Evolutionary conservation across 371 early-diverging fungal species (phyloP), one percentile per base, ranked within the genome.

Genomic region (Mycotypha africana): DNA sequence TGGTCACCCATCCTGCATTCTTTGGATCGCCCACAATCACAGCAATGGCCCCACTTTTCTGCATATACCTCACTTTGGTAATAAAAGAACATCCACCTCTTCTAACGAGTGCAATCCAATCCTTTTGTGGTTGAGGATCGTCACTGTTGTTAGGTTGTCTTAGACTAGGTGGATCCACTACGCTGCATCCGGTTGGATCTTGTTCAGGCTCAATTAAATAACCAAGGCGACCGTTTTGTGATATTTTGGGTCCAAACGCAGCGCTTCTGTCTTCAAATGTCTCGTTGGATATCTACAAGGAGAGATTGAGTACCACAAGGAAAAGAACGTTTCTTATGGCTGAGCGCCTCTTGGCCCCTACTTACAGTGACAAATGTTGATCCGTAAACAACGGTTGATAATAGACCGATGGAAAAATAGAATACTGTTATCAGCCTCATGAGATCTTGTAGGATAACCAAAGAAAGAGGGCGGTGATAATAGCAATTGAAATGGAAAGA

Each of bases 31-130:
- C 95, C 6, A 94, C 89, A 12, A 92, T 73, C 3, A 94, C 93
- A 6, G 88, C 93, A 11, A 72, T 62, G 4, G 91, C 92, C n/a
- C 94, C 93, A 31, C 82, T 78, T 11, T 59, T 62, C 62, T 94
- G 92, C 92, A 93, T 89, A 39, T 78, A 76, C 36, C 92, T 76
- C 7, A 93, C 87, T 57, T 93, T 93, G 6, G 88, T 84, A 35
- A 86, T 77, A 59, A 95, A 94, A 3, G 85, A 74, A 57, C 94
- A 94, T 8, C 76, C 73, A 14, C 94, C 94, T 37, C 94, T 74
- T 48, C 82, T 77, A 1, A 93, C 84, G 2, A 94, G 59, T 11
- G 91, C 87, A 11, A 91, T 79, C 90, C 90, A 90, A 37, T 77
- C 60, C 9, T 33, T 33, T 8, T 28, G 11, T 11, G 11, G 5